Conservation (phyloP, 768 basidiomycete species). For the Psilocybe tampanensis region DNA sequence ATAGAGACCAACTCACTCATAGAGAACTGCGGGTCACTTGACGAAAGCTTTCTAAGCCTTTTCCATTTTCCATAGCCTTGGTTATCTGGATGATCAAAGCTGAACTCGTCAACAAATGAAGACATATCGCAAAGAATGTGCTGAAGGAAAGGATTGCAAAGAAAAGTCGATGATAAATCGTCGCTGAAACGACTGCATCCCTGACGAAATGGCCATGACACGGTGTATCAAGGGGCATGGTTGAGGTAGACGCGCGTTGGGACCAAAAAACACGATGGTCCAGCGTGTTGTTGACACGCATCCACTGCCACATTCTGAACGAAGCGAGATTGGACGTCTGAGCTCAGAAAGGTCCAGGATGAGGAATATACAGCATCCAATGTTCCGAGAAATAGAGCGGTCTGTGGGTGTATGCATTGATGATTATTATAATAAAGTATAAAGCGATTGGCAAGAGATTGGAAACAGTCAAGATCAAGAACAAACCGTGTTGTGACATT, state of each 20-base stretch:
- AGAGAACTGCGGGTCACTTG: conserved; percentile 34
- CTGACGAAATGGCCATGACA: not conserved
- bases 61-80: conserved; percentile 40
- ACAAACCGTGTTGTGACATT: too few relatives aligned
- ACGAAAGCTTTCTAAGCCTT: conserved; percentile 43
- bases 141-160: not conserved
- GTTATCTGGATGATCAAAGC: conserved; percentile 44
- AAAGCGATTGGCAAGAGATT: too few relatives aligned
- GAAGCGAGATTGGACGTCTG: not conserved
- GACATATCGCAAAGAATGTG: conserved; percentile 22
- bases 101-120: conserved; percentile 38
- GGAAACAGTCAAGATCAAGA: too few relatives aligned
- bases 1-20: conserved; percentile 35
- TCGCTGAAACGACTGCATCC: not conserved
- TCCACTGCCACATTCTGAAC: not conserved
- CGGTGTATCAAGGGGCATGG: conserved; percentile 6
- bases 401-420: too few relatives aligned
- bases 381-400: too few relatives aligned
- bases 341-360: too few relatives aligned
- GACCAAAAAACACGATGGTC: conserved; percentile 3
- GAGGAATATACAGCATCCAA: too few relatives aligned
- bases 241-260: not conserved
- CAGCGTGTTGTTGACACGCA: conserved; percentile 5
- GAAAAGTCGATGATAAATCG: not conserved
- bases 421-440: too few relatives aligned